Conservation (phyloP, 139 green algal genomes). For the Yamagishiella unicocca region DNA sequence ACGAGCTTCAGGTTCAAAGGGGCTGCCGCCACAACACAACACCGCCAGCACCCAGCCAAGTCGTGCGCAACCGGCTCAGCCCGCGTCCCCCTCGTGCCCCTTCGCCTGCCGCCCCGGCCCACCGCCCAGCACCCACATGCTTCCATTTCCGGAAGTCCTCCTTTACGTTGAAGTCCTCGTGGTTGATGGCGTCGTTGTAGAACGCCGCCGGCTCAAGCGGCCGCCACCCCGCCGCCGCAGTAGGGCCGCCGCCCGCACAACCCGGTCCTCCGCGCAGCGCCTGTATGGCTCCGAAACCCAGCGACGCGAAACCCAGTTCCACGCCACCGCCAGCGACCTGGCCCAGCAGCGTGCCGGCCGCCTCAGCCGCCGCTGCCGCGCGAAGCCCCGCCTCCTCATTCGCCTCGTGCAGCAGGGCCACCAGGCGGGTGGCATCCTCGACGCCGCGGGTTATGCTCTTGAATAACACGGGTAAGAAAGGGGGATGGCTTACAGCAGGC, state of each 20-base stretch:
- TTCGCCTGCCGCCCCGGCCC: not conserved
- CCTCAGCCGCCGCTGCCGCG: not conserved
- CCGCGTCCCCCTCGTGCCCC: not conserved
- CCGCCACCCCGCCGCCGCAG: not conserved
- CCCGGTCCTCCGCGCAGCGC: not conserved
- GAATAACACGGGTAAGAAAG: too few species aligned
- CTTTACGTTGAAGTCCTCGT: conserved; percentile 83
- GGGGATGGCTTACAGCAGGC: too few species aligned
- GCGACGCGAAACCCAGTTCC: not conserved
- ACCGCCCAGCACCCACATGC: conserved; percentile 41
- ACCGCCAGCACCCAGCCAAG: too few species aligned
- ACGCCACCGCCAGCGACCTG: not conserved
- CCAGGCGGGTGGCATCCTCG: conserved; percentile 60
- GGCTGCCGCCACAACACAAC: too few species aligned
- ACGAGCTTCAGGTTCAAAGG: too few species aligned
- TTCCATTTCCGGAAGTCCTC: conserved; percentile 81
- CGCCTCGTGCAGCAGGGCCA: conserved; percentile 67
- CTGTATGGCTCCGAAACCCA: conserved; percentile 10
- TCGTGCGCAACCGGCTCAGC: too few species aligned
- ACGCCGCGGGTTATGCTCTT: conserved; percentile 50
- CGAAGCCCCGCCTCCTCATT: conserved; percentile 54
- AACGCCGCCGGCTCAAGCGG: conserved; percentile 67
- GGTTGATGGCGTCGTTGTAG: conserved; percentile 87
- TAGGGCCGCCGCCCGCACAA: not conserved
- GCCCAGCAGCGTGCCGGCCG: not conserved